Evolutionary conservation across 495 filamentous ascomycete genomes (phyloP).

Genomic region (Xylaria nigripes): DNA sequence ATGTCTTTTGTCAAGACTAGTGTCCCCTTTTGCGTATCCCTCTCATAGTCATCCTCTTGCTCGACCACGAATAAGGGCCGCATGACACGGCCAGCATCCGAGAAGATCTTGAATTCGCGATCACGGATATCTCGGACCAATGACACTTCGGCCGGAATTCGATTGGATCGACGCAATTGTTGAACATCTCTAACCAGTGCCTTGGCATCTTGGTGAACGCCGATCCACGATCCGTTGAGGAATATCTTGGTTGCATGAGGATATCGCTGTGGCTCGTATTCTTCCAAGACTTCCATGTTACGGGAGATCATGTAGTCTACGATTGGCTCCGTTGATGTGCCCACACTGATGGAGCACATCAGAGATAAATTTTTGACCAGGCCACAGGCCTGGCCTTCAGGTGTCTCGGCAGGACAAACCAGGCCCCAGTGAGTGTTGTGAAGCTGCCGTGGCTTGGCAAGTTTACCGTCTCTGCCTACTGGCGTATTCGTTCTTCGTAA

Average conservation of each 20-base stretch:
- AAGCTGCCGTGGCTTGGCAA: constrained; percentile 93
- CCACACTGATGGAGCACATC: constrained; percentile 96
- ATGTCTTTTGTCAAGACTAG: constrained; percentile 79
- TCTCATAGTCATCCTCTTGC: constrained; percentile 58
- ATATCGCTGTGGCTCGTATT: constrained; percentile 81
- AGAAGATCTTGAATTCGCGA: constrained; percentile 96
- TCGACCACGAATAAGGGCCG: constrained; percentile 81
- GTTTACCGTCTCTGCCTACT: constrained; percentile 94
- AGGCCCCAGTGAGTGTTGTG: constrained; percentile 99
- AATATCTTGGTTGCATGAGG: constrained; percentile 97
- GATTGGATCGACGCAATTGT: constrained; percentile 63
- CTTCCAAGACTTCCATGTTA: constrained; percentile 92
- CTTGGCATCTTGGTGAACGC: constrained; percentile 74
- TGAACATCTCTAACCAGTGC: constrained; percentile 70
- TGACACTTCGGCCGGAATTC: constrained; percentile 83
- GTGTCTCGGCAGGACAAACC: constrained; percentile 95
- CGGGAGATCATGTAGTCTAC: constrained; percentile 89
- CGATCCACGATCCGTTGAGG: constrained; percentile 96
- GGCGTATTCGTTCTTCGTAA: constrained; percentile 94
- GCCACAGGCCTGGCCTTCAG: constrained; percentile 97
- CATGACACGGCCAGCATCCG: constrained; percentile 90
- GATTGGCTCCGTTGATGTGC: constrained; percentile 80
- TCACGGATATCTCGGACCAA: constrained; percentile 92
- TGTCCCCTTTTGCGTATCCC: constrained; percentile 61
- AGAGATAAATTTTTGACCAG: constrained; percentile 96